A percentile compares a stretch with the other conserved stretches of the same genome.
phyloP scores from a whole-genome alignment of 441 rosid genomes.

The Cnidoscolus chayamansa region DNA sequence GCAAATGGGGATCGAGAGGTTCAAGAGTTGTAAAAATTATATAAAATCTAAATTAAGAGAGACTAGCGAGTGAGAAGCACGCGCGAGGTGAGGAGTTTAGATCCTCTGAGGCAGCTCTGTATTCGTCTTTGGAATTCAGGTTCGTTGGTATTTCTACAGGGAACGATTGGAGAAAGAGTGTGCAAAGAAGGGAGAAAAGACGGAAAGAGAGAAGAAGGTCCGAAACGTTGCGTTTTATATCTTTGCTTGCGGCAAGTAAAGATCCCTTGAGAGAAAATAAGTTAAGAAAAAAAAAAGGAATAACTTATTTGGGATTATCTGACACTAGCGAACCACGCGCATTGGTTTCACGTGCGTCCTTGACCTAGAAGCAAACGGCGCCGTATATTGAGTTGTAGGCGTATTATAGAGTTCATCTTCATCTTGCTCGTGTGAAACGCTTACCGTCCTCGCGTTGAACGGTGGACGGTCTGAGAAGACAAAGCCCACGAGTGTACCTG shows the following conservation, averaged over 20 bases:
- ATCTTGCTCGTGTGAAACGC: no score
- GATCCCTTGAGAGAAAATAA: background rate
- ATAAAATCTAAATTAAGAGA: background rate
- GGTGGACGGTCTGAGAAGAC: no score
- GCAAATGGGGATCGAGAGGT: slow-evolving; percentile 12
- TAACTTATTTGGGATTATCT: slow-evolving; percentile 21
- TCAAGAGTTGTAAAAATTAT: background rate
- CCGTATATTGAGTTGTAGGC: background rate
- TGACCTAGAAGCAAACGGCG: slow-evolving; percentile 8
- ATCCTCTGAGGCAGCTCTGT: slow-evolving; percentile 26
- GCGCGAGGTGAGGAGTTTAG: slow-evolving; percentile 22
- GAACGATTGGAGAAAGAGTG: slow-evolving; percentile 5
- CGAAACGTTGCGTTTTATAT: slow-evolving; percentile 41
- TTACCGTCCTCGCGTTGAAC: no score
- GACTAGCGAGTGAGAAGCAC: slow-evolving; percentile 18
- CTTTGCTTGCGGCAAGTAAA: slow-evolving; percentile 18
- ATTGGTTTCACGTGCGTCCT: background rate
- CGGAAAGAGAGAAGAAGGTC: slow-evolving; percentile 6
- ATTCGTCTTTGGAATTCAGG: slow-evolving; percentile 11
- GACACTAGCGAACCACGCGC: slow-evolving; percentile 3
- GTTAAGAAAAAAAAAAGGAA: background rate
- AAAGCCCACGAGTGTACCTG: no score
- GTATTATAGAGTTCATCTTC: background rate
- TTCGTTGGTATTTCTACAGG: slow-evolving; percentile 3
- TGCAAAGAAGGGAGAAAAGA: background rate